phyloP scores from a whole-genome alignment of 179 eudicot species.

The Heliamphora pulchella region DNA sequence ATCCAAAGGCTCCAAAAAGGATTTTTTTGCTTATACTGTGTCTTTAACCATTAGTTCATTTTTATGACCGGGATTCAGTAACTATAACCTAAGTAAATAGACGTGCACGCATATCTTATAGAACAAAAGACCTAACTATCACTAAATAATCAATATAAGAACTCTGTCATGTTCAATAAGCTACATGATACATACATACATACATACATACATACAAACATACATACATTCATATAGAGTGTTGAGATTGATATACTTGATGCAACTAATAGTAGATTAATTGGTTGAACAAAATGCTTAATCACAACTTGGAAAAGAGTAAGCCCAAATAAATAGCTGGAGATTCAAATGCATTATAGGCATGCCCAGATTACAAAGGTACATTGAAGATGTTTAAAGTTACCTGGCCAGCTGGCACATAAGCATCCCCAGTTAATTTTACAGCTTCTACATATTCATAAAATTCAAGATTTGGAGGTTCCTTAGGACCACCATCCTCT shows the following conservation, averaged over 20 bases:
- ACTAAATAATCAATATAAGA: too few relatives aligned
- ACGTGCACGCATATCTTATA: too few relatives aligned
- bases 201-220: too few relatives aligned
- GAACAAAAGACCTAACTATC: too few relatives aligned
- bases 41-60: too few relatives aligned
- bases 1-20: too few relatives aligned
- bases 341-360: neutral
- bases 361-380: neutral
- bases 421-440: conserved; percentile 91
- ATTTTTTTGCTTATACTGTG: too few relatives aligned
- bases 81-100: too few relatives aligned
- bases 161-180: too few relatives aligned
- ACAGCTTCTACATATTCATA: conserved; percentile 98
- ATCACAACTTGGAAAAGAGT: neutral
- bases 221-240: neutral
- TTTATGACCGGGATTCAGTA: too few relatives aligned
- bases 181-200: too few relatives aligned
- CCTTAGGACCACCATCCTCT: conserved; percentile 45
- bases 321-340: neutral
- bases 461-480: conserved; percentile 55
- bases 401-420: conserved; percentile 99
- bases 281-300: neutral
- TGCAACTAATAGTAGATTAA: neutral
- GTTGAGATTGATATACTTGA: neutral
- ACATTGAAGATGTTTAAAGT: neutral